These are phyloP conservation scores for Telfairia occidentalis DNA, from an alignment of 331 rosid genomes.

Conservation along the genomic window DNA sequence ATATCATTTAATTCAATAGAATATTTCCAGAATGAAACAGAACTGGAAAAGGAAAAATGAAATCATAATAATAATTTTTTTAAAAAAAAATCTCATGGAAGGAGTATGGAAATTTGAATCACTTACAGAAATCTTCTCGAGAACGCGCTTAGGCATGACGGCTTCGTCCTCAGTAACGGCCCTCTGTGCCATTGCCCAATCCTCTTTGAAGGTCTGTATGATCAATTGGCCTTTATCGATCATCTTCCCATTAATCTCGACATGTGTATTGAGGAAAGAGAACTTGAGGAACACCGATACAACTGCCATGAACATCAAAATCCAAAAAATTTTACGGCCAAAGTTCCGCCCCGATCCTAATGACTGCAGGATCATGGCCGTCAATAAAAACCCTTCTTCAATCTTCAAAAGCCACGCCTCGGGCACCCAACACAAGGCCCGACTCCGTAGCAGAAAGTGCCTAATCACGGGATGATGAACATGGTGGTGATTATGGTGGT, in stretches of 20 bases:
- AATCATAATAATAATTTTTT: not conserved
- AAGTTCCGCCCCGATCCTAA: constrained; percentile 32
- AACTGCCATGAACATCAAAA: constrained; percentile 38
- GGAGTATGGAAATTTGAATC: not conserved
- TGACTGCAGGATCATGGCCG: constrained; percentile 27
- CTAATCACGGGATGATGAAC: constrained; percentile 30
- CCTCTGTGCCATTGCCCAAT: constrained; percentile 56
- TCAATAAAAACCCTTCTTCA: constrained; percentile 33
- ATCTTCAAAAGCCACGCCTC: constrained; percentile 31
- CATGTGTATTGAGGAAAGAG: constrained; percentile 29
- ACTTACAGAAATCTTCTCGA: constrained; percentile 55
- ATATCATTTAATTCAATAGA: not conserved
- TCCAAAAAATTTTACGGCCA: constrained; percentile 43
- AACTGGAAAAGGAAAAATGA: not conserved
- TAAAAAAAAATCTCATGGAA: not conserved
- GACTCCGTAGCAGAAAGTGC: constrained; percentile 38
- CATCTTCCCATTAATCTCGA: constrained; percentile 36
- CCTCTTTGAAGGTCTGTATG: constrained; percentile 48
- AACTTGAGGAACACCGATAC: constrained; percentile 51
- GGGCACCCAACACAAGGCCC: constrained; percentile 35
- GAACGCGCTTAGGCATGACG: constrained; percentile 58
- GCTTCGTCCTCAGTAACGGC: constrained; percentile 39
- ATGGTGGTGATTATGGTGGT: constrained; percentile 8
- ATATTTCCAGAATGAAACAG: not conserved
- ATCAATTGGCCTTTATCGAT: constrained; percentile 48